Conservation (phyloP, 208 protist species). For the Wallacemonas sp. region DNA sequence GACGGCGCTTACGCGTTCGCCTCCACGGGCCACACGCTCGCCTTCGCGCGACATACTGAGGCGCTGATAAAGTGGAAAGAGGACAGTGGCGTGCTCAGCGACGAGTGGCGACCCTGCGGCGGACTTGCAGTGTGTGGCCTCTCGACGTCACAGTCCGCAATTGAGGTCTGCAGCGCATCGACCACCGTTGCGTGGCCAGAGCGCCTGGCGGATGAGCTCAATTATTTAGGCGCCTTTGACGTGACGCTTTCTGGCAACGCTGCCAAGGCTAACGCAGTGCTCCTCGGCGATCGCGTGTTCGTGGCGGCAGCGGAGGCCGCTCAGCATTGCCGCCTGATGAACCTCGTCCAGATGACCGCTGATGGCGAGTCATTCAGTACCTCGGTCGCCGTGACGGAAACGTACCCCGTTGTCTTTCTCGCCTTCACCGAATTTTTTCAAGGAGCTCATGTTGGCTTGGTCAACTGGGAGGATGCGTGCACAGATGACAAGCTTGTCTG, state of each 20-base stretch:
- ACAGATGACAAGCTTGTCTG: constrained; percentile 7
- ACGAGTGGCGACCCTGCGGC: constrained; percentile 43
- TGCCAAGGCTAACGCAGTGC: constrained; percentile 23
- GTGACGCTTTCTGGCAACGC: constrained; percentile 35
- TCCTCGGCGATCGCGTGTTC: constrained; percentile 27
- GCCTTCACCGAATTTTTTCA: constrained; percentile 16
- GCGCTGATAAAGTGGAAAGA: constrained; percentile 36
- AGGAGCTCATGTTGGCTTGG: constrained; percentile 43
- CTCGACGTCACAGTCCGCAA: constrained; percentile 18
- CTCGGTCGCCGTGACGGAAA: constrained; percentile 38
- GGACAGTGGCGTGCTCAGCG: constrained; percentile 20
- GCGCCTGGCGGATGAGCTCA: constrained; percentile 37
- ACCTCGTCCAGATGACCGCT: constrained; percentile 26
- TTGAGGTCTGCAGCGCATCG: constrained; percentile 39
- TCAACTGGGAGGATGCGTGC: constrained; percentile 41
- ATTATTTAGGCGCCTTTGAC: constrained; percentile 23
- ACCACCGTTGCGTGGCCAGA: constrained; percentile 22
- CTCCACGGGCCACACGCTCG: constrained; percentile 19
- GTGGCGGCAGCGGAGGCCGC: constrained; percentile 26
- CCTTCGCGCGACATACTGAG: constrained; percentile 23
- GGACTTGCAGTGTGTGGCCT: constrained; percentile 33
- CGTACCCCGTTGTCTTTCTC: constrained; percentile 33
- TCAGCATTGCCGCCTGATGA: constrained; percentile 39
- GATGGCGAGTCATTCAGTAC: constrained; percentile 33
- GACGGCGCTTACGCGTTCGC: constrained; percentile 33